Base-by-base conservation (phyloP, 345 rosid genomes). In the Hibiscus syriacus region DNA sequence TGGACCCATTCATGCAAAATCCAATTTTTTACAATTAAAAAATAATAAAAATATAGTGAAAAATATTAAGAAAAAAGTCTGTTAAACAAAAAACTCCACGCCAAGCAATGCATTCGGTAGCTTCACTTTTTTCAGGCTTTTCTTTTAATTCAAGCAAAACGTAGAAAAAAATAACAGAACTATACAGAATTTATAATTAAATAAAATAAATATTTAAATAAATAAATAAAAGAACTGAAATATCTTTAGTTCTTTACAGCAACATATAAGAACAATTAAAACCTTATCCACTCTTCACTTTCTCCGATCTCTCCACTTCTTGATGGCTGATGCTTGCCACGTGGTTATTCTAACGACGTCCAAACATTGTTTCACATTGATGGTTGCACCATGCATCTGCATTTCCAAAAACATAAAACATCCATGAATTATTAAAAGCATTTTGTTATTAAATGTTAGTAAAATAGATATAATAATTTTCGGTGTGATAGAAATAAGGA, bases 31-130 rank as follows among this genome's bases (percentile, higher is more conserved):
- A 48, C 55, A 10, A 23, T 20, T 49, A 3, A 46, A 56, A 49
- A 52, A 23, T 0, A 26, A 29, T 30, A 19, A 36, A 58, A 59
- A 38, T 2, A 34, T 38, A 61, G 66, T n/a, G 16, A 58, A 23
- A 17, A 23, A 32, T 10, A 10, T 22, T 48, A 1, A 4, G 34
- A 8, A n/a, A 50, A 29, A 61, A n/a, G 45, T 54, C 54, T 13
- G 50, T n/a, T 46, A 52, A 60, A 63, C 68, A 69, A 61, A 82
- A 73, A 67, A 85, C 81, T 75, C 80, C 79, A 70, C 48, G 80
- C 67, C 85, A 83, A 79, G 89, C 87, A 83, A 85, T 71, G 83
- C 57, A 73, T 58, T 69, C 3, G 75, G 74, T 78, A 67, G 78
- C 55, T 68, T 62, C 68, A 67, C 79, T 69, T 75, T 77, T 34